A percentile compares a stretch with the other conserved stretches of the same genome.
phyloP scores from a whole-genome alignment of 2,329 filamentous ascomycete genomes.

The Phaeosphaeria sp. region DNA sequence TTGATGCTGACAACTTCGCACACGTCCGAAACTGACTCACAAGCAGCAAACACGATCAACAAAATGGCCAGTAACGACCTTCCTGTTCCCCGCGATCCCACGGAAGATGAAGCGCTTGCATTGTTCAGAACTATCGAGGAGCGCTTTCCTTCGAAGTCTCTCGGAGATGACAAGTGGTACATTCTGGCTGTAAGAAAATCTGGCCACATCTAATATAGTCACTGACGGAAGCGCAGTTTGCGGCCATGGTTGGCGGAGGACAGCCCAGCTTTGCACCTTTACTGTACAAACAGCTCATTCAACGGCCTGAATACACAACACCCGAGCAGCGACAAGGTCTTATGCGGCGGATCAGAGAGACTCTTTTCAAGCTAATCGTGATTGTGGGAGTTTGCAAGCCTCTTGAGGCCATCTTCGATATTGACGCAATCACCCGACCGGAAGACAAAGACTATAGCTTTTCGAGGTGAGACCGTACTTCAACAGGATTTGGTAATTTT shows the following conservation, averaged over 20 bases:
- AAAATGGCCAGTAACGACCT: conserved; percentile 21
- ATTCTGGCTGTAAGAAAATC: conserved; percentile 45
- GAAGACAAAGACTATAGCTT: conserved; percentile 65
- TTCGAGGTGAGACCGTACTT: conserved; percentile 50
- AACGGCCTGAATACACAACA: conserved; percentile 54
- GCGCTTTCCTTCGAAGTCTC: conserved; percentile 51
- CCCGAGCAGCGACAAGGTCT: conserved; percentile 55
- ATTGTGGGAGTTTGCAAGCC: conserved; percentile 69
- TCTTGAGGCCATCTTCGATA: conserved; percentile 65
- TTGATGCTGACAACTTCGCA: not conserved
- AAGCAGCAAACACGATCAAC: not conserved
- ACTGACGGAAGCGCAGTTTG: conserved; percentile 29
- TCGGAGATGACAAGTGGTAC: conserved; percentile 57
- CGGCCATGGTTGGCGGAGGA: conserved; percentile 58
- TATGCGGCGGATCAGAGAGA: conserved; percentile 62
- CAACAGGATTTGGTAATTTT: not conserved
- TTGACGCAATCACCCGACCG: conserved; percentile 57
- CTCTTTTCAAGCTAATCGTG: conserved; percentile 62
- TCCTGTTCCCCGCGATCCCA: conserved; percentile 37
- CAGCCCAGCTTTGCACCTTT: conserved; percentile 60
- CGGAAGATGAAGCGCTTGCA: conserved; percentile 46
- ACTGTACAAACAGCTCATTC: conserved; percentile 64
- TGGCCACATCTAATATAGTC: not conserved
- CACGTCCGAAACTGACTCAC: not conserved
- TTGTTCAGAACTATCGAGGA: conserved; percentile 53